phyloP scores from a whole-genome alignment of 495 filamentous ascomycete genomes.

The Viridothelium virens region DNA sequence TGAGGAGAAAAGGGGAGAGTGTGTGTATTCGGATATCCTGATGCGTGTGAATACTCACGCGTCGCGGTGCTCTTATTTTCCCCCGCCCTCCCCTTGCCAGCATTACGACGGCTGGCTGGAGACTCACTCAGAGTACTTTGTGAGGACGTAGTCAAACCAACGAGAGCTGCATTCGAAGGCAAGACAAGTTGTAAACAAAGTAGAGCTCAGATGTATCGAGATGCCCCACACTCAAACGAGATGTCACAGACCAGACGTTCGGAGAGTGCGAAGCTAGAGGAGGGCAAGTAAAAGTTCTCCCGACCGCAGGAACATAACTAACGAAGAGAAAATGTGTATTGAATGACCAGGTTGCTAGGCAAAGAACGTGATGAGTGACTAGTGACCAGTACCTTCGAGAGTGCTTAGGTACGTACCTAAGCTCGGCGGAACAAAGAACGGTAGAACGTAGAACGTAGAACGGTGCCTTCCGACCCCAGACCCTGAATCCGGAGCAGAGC shows the following conservation, averaged over 20 bases:
- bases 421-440: background rate
- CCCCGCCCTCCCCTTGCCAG: slow-evolving; percentile 6
- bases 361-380: background rate
- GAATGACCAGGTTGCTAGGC: background rate
- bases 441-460: slow-evolving; percentile 9
- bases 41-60: background rate
- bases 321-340: too few relatives aligned
- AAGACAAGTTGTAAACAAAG: background rate
- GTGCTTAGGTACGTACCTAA: too few relatives aligned
- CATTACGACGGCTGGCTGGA: background rate
- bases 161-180: background rate
- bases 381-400: background rate
- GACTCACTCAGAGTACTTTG: background rate
- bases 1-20: background rate
- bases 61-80: slow-evolving; percentile 6
- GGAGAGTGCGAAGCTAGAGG: too few relatives aligned
- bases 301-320: too few relatives aligned
- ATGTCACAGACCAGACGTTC: too few relatives aligned
- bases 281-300: too few relatives aligned
- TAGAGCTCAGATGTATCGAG: background rate
- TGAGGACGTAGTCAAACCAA: background rate
- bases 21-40: background rate
- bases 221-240: background rate
- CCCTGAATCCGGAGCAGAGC: background rate
- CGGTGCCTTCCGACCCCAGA: background rate